These are phyloP conservation scores for Pseudopediastrum boryanum DNA, from an alignment of 139 green algal genomes.

Conservation along the genomic window DNA sequence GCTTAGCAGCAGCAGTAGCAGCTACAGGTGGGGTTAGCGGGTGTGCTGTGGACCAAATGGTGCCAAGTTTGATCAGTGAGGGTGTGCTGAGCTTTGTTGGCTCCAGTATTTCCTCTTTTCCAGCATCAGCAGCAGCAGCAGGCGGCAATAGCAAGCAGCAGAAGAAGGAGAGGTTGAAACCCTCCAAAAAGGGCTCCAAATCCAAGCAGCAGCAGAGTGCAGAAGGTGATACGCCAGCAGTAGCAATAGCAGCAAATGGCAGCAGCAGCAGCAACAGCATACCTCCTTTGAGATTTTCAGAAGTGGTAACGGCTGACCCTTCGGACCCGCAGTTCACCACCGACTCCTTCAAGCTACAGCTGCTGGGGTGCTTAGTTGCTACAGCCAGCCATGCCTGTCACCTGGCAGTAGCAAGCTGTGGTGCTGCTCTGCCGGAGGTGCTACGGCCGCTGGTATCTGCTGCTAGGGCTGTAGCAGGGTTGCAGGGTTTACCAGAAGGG, in stretches of 20 bases:
- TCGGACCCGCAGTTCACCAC: not conserved
- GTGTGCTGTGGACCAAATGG: not conserved
- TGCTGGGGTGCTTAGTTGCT: conserved; percentile 41
- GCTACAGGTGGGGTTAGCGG: not conserved
- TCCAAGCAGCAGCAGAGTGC: not conserved
- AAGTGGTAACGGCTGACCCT: conserved; percentile 19
- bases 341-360: conserved; percentile 44
- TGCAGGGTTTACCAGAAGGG: conserved; percentile 33
- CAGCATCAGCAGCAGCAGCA: not conserved
- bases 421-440: conserved; percentile 24
- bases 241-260: conserved; percentile 13
- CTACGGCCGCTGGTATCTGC: conserved; percentile 26
- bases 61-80: too few relatives aligned
- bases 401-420: not conserved
- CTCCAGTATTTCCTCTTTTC: too few relatives aligned
- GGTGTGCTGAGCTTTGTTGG: too few relatives aligned
- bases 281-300: conserved; percentile 36
- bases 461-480: not conserved
- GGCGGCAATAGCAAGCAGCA: conserved; percentile 11
- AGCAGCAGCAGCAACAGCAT: conserved; percentile 7
- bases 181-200: conserved; percentile 5
- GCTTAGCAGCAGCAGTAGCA: conserved; percentile 16
- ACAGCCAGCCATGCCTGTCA: not conserved
- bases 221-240: conserved; percentile 25
- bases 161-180: not conserved